Percentiles rank a stretch among this genome's conserved stretches.
Evolutionary conservation across 306 rosid genomes (phyloP).

Genomic region (Glycine latifolia): DNA sequence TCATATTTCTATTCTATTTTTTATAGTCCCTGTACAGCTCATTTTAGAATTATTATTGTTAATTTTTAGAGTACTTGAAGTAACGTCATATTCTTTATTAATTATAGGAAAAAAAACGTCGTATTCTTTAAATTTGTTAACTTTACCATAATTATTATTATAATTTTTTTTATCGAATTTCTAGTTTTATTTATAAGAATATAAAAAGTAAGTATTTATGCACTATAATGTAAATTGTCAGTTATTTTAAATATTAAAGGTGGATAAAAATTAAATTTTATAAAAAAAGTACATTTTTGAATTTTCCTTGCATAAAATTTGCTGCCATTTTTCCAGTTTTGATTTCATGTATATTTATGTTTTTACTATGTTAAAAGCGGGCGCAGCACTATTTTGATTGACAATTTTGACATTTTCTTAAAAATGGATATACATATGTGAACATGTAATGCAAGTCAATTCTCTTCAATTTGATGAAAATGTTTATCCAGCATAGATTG

Average conservation of each 20-base stretch:
- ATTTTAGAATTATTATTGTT: not conserved
- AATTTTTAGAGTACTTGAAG: not conserved
- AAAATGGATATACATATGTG: not conserved
- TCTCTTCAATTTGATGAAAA: not conserved
- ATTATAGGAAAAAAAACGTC: no score
- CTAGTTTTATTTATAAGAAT: no score
- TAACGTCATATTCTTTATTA: no score
- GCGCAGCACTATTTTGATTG: not conserved
- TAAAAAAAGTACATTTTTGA: not conserved
- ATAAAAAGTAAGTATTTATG: no score
- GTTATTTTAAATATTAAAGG: no score
- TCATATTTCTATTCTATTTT: not conserved
- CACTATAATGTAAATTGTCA: no score
- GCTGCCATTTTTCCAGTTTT: not conserved
- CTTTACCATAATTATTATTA: no score
- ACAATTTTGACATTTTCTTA: slow-evolving; percentile 2
- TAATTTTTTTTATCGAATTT: no score
- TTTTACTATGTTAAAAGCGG: not conserved
- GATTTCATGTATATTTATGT: not conserved
- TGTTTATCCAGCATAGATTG: not conserved
- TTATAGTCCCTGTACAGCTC: not conserved
- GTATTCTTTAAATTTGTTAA: no score
- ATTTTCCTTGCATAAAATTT: not conserved
- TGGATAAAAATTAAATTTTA: not conserved
- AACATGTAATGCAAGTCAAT: not conserved